Base-by-base conservation (phyloP, 768 basidiomycete genomes). In the Pisolithus orientalis region DNA sequence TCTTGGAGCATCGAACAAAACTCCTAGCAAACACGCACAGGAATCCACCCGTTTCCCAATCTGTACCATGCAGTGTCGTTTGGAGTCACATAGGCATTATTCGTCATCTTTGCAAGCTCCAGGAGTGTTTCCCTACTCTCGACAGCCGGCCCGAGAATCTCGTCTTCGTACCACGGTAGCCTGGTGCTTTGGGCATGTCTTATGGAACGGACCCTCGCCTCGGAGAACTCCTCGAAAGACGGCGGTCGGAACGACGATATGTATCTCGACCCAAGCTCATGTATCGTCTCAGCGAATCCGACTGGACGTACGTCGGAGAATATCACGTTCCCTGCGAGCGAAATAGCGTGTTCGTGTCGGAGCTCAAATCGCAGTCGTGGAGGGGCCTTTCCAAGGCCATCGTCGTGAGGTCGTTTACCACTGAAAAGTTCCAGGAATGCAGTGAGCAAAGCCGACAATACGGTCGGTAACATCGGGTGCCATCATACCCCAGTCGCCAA, bases 91-190 rank as follows among this genome's bases (percentile, higher is more conserved):
- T 97, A 97, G 45, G 95, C 92, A 63, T 98, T 92, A 62, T 85
- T 90, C 39, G 91, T 82, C 90, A 99, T 97, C 80, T 92, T 96
- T 9, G 94, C 95, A 44, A 99, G 77, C 53, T 82, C 73, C 32
- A 89, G 74, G 29, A 98, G 70, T 2, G 90, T 87, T 55, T 85
- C 80, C 40, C 90, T 75, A 47, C 79, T 81, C 60, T 84, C 81
- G 21, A 90, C 78, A 66, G 97, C 84, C 2, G 95, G 95, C 0
- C 74, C 87, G 3, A 72, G 50, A 1, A 91, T 72, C 53, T 88
- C 85, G 6, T 84, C 80, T 62, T 87, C 85, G 8, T 85, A 80
- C 94, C 94, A 97, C 6, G 68, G 66, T 29, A 81, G 59, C 39
- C 57, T 57, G 46, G 73, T 65, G 52, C 71, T 79, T 51, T 83